These are phyloP conservation scores for Eucalyptus pauciflora DNA, from an alignment of 345 rosid species.

Conservation along the genomic window DNA sequence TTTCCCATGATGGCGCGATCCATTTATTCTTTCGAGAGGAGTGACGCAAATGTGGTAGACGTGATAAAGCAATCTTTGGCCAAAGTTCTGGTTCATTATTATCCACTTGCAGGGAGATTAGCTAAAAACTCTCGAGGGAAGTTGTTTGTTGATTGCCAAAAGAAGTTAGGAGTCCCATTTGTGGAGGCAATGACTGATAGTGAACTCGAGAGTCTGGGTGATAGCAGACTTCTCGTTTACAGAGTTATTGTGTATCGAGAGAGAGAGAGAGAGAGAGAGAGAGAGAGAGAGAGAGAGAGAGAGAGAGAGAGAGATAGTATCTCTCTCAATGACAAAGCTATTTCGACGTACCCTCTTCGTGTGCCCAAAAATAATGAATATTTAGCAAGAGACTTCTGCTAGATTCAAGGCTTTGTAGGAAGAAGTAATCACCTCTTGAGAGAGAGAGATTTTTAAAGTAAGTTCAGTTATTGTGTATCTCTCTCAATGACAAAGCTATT, in stretches of 20 bases:
- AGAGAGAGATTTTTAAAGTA: neutral
- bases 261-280: neutral
- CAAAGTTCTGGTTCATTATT: slow-evolving; percentile 29
- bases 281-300: too few relatives aligned
- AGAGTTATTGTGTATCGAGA: neutral
- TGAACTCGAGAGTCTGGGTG: slow-evolving; percentile 25
- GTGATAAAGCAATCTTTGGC: slow-evolving; percentile 39
- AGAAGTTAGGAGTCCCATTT: slow-evolving; percentile 36
- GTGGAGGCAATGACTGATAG: slow-evolving; percentile 16
- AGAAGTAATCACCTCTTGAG: too few relatives aligned
- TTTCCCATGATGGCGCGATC: accelerated
- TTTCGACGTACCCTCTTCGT: too few relatives aligned
- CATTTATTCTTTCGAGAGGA: neutral
- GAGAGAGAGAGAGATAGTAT: too few relatives aligned
- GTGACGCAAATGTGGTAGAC: slow-evolving; percentile 6
- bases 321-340: too few relatives aligned
- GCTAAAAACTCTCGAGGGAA: slow-evolving; percentile 17
- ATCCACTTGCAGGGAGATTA: slow-evolving; percentile 52
- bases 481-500: too few relatives aligned
- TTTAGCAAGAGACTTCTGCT: too few relatives aligned
- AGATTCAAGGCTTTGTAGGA: too few relatives aligned
- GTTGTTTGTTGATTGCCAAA: slow-evolving; percentile 17
- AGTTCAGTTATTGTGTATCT: neutral
- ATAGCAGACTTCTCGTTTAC: neutral
- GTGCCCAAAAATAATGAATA: too few relatives aligned